Percentiles rank a stretch among this genome's conserved stretches.
Evolutionary conservation across 208 protist species (phyloP).

Genomic region (Novymonas esmeraldas): DNA sequence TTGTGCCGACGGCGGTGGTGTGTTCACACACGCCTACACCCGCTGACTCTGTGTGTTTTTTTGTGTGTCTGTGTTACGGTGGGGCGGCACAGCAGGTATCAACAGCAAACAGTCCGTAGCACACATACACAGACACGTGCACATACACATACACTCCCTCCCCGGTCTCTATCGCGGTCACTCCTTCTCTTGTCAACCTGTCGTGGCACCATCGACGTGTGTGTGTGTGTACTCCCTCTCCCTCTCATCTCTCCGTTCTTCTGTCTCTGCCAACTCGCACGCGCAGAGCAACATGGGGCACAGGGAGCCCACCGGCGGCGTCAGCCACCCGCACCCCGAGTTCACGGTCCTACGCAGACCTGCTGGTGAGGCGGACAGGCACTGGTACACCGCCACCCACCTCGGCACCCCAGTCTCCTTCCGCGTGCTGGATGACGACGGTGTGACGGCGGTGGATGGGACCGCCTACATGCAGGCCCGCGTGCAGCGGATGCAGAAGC

Average conservation of each 20-base stretch:
- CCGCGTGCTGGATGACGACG: slow-evolving; percentile 35
- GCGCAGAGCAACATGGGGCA: not conserved
- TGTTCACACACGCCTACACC: not conserved
- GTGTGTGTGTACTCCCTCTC: not conserved
- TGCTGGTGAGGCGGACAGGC: slow-evolving; percentile 22
- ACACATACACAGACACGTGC: not conserved
- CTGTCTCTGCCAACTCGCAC: no score
- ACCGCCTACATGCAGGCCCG: slow-evolving; percentile 13
- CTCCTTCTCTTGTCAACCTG: no score
- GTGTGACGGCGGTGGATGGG: slow-evolving; percentile 26
- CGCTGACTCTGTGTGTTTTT: not conserved
- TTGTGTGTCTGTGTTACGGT: not conserved
- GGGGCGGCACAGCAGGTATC: not conserved
- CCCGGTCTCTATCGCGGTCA: no score
- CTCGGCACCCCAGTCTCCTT: slow-evolving; percentile 42
- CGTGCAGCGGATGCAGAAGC: slow-evolving; percentile 19
- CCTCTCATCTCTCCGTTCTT: not conserved
- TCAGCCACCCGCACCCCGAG: slow-evolving; percentile 12
- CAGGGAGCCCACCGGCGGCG: not conserved
- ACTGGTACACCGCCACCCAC: slow-evolving; percentile 42
- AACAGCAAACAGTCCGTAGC: not conserved
- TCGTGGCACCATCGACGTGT: no score
- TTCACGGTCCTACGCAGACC: slow-evolving; percentile 30
- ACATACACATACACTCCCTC: no score
- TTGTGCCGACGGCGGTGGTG: no score